Base-by-base conservation (phyloP, 1,284 basidiomycete species). In the Moesziomyces sp. region DNA sequence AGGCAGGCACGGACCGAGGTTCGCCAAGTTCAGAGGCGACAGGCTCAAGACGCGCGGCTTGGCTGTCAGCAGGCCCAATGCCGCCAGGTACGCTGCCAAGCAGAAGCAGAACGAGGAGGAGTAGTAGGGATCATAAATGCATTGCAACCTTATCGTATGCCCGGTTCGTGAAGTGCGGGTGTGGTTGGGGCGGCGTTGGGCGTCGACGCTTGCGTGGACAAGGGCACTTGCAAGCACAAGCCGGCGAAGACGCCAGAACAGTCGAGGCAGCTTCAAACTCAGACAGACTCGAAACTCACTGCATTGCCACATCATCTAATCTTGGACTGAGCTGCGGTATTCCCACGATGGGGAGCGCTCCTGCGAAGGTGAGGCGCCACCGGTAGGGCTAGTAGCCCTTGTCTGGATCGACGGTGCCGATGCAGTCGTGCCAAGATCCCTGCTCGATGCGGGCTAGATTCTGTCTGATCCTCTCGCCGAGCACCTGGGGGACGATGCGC, bases 31-130 rank as follows among this genome's bases (percentile, higher is more conserved):
- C 30, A 28, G 66, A 21, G 66, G 55, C 10, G 52, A 58, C 10
- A 49, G 68, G 42, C 18, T 60, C 52, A 71, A 71, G 62, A 64
- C 56, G 19, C 46, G 52, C 6, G 67, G 67, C 6, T 24, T 63
- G 49, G 21, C 64, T 28, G 67, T 52, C 21, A 58, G 66, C 28
- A 46, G 66, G 24, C 46, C 47, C n/a, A 57, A 46, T 14, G 30
- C 28, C 3, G 46, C 50, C 4, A 23, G 26, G 19, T 13, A 26
- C 3, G 26, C 24, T 5, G 5, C 34, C 8, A 21, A 53, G 43
- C 30, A 43, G 40, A 40, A 18, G 52, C 38, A 18, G 23, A 51
- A 35, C 19, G 44, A 16, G 30, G 19, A 46, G 13, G 19, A 30
- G n/a, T 13, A 16, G 26, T n/a, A 40, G 45, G 40, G 3, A 35